phyloP scores from a whole-genome alignment of 2,329 filamentous ascomycete genomes.

The Furcasterigmium sp. region DNA sequence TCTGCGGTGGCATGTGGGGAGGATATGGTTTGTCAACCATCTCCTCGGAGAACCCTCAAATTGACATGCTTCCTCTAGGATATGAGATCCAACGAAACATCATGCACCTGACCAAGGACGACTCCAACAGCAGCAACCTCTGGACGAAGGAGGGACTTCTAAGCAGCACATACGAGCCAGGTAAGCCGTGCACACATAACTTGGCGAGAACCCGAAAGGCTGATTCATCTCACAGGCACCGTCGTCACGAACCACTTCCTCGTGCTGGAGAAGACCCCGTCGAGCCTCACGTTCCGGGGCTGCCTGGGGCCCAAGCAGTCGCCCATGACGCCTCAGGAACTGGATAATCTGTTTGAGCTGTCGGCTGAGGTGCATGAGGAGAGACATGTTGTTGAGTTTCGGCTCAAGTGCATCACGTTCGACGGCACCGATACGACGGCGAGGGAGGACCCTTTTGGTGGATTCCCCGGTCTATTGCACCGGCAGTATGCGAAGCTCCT shows the following conservation, averaged over 20 bases:
- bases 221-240: not conserved
- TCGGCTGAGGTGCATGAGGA: constrained; percentile 1
- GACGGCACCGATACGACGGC: constrained; percentile 3
- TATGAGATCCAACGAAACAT: constrained; percentile 5
- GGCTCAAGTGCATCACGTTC: constrained; percentile 4
- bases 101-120: constrained; percentile 4
- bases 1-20: constrained; percentile 9
- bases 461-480: not conserved
- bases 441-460: not conserved
- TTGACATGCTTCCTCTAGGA: too few species aligned
- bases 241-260: constrained; percentile 11
- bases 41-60: too few species aligned
- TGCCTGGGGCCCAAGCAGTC: constrained; percentile 4
- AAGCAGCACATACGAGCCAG: constrained; percentile 1
- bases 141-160: constrained; percentile 5
- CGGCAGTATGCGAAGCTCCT: constrained; percentile 1
- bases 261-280: constrained; percentile 6
- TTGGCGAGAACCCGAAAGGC: too few species aligned
- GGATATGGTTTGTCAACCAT: constrained; percentile 7
- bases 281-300: constrained; percentile 4
- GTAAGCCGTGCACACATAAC: too few species aligned
- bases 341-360: constrained; percentile 7
- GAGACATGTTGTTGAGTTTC: constrained; percentile 1
- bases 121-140: constrained; percentile 3
- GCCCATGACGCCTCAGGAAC: not conserved